Evolutionary conservation across 306 rosid genomes (phyloP), one percentile per base, ranked within the genome.

Genomic region (Dalbergia cochinchinensis): DNA sequence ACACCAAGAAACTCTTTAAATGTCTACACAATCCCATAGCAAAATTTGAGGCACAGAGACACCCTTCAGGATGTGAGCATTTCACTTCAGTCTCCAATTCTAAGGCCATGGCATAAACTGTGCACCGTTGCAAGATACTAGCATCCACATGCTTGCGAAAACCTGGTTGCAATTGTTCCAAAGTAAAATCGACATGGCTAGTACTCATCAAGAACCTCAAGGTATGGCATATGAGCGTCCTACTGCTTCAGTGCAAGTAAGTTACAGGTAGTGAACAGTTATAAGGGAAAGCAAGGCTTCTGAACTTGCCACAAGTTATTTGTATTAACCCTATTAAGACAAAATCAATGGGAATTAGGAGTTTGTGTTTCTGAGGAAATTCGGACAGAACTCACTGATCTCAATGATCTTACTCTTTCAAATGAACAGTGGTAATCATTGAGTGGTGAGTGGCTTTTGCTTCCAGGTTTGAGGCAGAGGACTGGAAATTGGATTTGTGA

Each of bases 61-160:
- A 12, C 31, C 4, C 53, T 34, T 35, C 41, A 50, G 14, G 71
- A 50, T 50, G 54, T 45, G n/a, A 77, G 80, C 65, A 65, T 20
- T 57, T 14, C 31, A 51, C 65, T 37, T 14, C 54, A 18, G 41
- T 37, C 41, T 4, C 5, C 48, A 47, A 47, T 20, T 61, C 22
- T 19, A 48, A 31, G 26, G 41, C 37, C 54, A 64, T 64, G 7
- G 7, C 79, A 42, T 60, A 33, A 45, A 45, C 5, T 74, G 70
- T 42, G 14, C 22, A 33, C 41, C 1, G 6, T 48, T 11, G n/a
- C 6, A 16, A 45, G 19, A 3, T 48, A 50, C 50, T 64, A 58
- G 51, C 72, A 8, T 74, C n/a, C 45, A 22, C 8, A 35, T 58
- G 42, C 54, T 47, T 6, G 34, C 48, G 20, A 65, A 60, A 60